phyloP scores from a whole-genome alignment of 495 filamentous ascomycete genomes.

The Talaromyces adpressus region DNA sequence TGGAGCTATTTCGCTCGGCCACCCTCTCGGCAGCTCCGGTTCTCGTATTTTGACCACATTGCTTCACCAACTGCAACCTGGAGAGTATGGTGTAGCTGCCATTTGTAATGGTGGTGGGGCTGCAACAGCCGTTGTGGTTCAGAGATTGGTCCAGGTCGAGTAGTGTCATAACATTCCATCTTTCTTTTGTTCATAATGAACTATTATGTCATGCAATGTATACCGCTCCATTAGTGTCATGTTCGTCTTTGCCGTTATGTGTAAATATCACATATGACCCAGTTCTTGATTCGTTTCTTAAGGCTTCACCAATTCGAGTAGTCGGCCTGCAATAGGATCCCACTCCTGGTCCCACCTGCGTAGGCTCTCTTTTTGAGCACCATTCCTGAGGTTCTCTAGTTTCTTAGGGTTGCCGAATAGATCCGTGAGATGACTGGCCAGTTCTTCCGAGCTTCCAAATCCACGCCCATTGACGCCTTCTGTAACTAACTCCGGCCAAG shows the following conservation, averaged over 20 bases:
- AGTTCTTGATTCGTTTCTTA: neutral
- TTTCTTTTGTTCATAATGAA: neutral
- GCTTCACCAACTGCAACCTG: conserved; percentile 81
- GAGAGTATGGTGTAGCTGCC: conserved; percentile 89
- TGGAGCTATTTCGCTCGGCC: conserved; percentile 89
- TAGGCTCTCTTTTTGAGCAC: conserved; percentile 69
- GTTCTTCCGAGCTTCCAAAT: conserved; percentile 59
- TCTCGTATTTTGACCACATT: conserved; percentile 86
- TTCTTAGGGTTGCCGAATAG: conserved; percentile 51
- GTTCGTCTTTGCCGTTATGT: neutral
- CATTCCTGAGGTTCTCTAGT: conserved; percentile 56
- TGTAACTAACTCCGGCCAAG: conserved; percentile 78
- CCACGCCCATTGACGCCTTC: conserved; percentile 81
- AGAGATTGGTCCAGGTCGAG: conserved; percentile 66
- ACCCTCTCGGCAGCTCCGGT: conserved; percentile 89
- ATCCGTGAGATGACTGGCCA: conserved; percentile 50
- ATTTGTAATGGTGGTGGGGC: conserved; percentile 97
- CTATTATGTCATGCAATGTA: neutral
- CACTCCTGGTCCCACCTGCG: conserved; percentile 93
- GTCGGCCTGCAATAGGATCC: conserved; percentile 66
- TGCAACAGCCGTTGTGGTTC: conserved; percentile 85
- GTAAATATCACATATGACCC: neutral
- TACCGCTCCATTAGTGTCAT: neutral
- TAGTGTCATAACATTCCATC: conserved; percentile 12
- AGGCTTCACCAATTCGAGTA: conserved; percentile 50